Evolutionary conservation across 2,329 filamentous ascomycete species (phyloP).

Genomic region (Trichophyton mentagrophytes): DNA sequence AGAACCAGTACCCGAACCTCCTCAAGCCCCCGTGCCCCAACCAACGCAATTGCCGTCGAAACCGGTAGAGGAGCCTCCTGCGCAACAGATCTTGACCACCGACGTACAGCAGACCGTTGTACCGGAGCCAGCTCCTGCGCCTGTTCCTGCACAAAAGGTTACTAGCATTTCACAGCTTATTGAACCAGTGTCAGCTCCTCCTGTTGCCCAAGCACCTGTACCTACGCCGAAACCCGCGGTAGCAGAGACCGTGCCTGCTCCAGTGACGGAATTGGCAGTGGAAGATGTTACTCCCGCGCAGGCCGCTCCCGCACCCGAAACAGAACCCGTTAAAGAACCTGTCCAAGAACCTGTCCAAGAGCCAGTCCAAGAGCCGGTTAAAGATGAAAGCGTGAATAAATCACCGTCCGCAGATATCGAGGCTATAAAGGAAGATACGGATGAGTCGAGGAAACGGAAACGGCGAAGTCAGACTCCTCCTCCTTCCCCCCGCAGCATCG

Average conservation of each 20-base stretch:
- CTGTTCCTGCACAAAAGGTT: neutral
- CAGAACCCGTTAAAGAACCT: slow-evolving; percentile 19
- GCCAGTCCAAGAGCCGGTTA: slow-evolving; percentile 18
- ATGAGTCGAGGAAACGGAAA: slow-evolving; percentile 53
- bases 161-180: neutral
- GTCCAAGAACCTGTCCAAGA: slow-evolving; percentile 13
- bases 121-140: neutral
- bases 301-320: slow-evolving; percentile 14
- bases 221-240: slow-evolving; percentile 12
- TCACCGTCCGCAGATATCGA: slow-evolving; percentile 19
- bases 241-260: slow-evolving; percentile 15
- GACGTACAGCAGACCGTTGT: neutral
- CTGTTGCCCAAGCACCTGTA: neutral
- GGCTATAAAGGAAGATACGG: slow-evolving; percentile 25
- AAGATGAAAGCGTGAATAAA: slow-evolving; percentile 9
- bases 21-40: slow-evolving; percentile 2
- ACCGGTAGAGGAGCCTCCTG: neutral
- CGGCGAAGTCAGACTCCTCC: slow-evolving; percentile 52
- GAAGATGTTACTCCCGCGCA: slow-evolving; percentile 13
- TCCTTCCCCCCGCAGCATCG: slow-evolving; percentile 41
- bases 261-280: neutral
- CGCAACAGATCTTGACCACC: neutral
- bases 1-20: neutral
- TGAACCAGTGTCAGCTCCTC: slow-evolving; percentile 7
- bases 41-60: neutral